phyloP scores from a whole-genome alignment of 2,329 filamentous ascomycete genomes.

The Colletotrichum aenigma region DNA sequence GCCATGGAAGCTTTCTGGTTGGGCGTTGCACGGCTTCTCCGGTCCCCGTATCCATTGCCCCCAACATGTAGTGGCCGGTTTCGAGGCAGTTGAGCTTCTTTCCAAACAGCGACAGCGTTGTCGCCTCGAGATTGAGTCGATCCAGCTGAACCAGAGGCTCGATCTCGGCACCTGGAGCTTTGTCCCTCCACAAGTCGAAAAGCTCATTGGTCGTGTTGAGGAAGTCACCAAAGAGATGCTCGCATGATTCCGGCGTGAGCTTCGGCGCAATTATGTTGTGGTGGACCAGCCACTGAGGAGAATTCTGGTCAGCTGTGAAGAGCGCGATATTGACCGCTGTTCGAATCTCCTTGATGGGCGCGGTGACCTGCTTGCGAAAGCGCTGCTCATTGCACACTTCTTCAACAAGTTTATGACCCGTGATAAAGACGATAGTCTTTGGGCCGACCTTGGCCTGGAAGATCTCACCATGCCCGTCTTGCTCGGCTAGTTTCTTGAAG shows the following conservation, averaged over 20 bases:
- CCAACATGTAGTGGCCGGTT: too few species aligned
- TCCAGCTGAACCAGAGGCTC: constrained; percentile 54
- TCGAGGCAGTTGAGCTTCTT: constrained; percentile 38
- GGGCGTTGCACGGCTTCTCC: constrained; percentile 61
- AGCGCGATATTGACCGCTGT: constrained; percentile 53
- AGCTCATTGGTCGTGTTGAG: constrained; percentile 53
- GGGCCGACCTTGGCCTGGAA: constrained; percentile 37
- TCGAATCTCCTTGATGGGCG: constrained; percentile 57
- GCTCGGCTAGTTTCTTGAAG: constrained; percentile 34
- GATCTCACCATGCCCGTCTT: too few species aligned
- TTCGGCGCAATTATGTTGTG: constrained; percentile 57
- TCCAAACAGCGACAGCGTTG: constrained; percentile 54
- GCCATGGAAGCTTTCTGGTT: constrained; percentile 48
- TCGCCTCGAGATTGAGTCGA: constrained; percentile 56
- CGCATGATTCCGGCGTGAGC: constrained; percentile 33
- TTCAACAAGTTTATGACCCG: constrained; percentile 42
- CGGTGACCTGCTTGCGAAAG: constrained; percentile 59
- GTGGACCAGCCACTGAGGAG: constrained; percentile 53
- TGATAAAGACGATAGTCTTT: constrained; percentile 43
- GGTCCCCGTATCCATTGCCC: constrained; percentile 21
- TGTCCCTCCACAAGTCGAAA: constrained; percentile 51
- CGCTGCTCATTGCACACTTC: constrained; percentile 56
- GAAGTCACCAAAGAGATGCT: constrained; percentile 50
- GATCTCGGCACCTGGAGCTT: constrained; percentile 42
- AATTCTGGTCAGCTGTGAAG: constrained; percentile 56